These are phyloP conservation scores for Penicillium nordicum DNA, from an alignment of 2,329 filamentous ascomycete genomes.

Conservation along the genomic window DNA sequence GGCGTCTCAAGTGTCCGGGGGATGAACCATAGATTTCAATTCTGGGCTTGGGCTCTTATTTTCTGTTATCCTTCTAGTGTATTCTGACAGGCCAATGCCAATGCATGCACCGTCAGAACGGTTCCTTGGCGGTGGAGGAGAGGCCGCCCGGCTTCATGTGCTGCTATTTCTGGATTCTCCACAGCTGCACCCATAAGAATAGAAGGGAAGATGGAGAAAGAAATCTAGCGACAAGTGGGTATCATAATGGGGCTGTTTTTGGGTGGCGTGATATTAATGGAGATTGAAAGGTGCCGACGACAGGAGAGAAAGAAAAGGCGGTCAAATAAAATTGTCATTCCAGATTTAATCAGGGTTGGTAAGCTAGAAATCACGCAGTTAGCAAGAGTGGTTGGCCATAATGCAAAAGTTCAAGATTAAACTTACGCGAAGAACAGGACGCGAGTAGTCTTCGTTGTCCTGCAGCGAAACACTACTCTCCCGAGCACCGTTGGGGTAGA, in stretches of 20 bases:
- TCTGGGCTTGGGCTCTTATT: conserved; percentile 4
- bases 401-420: neutral
- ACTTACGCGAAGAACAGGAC: conserved; percentile 44
- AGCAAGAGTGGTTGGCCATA: conserved; percentile 6
- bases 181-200: conserved; percentile 10
- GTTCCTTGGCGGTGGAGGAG: neutral
- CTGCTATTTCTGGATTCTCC: neutral
- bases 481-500: conserved; percentile 42
- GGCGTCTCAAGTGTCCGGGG: conserved; percentile 8
- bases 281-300: conserved; percentile 16
- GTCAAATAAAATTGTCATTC: conserved; percentile 9
- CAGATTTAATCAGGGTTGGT: conserved; percentile 35
- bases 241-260: conserved; percentile 39
- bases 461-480: conserved; percentile 46
- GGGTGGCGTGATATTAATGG: conserved; percentile 29
- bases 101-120: conserved; percentile 1
- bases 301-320: conserved; percentile 11
- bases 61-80: conserved; percentile 5
- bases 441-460: conserved; percentile 49
- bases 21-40: conserved; percentile 10
- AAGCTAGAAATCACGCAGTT: conserved; percentile 22
- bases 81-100: neutral
- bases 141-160: conserved; percentile 1
- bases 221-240: conserved; percentile 35
- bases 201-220: conserved; percentile 19